Evolutionary conservation across 2,329 filamentous ascomycete genomes (phyloP), one percentile per base, ranked within the genome.

Genomic region (Apiospora phragmitis): DNA sequence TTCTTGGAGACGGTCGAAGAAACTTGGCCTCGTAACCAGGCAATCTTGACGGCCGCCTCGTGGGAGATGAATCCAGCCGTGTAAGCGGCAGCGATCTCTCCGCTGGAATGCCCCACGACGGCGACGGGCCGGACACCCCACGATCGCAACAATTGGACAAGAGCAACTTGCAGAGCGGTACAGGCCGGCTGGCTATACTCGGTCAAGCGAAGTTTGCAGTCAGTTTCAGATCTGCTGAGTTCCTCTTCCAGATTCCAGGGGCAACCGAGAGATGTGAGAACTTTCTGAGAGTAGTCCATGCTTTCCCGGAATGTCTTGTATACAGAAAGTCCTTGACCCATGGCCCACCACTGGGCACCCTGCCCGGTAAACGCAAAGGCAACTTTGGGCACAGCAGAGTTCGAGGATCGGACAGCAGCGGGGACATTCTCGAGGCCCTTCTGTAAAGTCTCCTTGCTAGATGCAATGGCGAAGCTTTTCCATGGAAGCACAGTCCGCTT

Each of bases 41-140:
- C 81, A 42, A 84, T 77, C 65, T 80, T 76, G 81, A 83, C 85
- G 5, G 84, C 84, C 7, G 76, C 76, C 66, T 81, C 75, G 26
- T 77, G 76, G 2, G 79, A 77, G 26, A 86, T 76, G 21, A 78
- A 77, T 0, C 79, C 81, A 0, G 76, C 77, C 11, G 84, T 82
- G 69, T 82, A 84, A 0, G 84, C 83, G 8, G 84, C 84, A 0
- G 83, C 84, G 42, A 86, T 82, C 69, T 86, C 84, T 2, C 84
- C 84, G 0, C 84, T 85, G 0, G 84, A 85, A 72, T 86, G 84
- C 0, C 84, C 84, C 9, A 85, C 76, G 4, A 84, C 81, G 24
- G 77, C 74, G 7, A 71, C 72, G 2, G 83, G 81, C 0, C 62
- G 67, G 42, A 85, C 74, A 12, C 74, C 76, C 18, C 82, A 77